A percentile compares a stretch with the other conserved stretches of the same genome.
Conservation (phyloP, 2,329 filamentous ascomycete genomes). For the Hymenoscyphus albidus region DNA sequence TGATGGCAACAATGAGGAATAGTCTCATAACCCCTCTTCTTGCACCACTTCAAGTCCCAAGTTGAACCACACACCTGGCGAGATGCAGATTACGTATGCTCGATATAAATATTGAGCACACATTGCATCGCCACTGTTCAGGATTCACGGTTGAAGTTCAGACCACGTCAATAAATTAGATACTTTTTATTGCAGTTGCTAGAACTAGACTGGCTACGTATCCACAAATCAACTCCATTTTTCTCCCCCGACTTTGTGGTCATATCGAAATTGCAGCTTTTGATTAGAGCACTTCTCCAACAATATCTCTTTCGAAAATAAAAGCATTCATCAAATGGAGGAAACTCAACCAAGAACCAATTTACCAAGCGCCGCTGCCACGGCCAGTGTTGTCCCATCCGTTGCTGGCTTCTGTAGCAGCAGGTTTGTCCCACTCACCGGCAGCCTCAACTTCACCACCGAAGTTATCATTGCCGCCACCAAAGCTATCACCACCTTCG, state of each 20-base stretch:
- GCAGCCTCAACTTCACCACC: not conserved
- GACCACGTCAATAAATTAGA: not conserved
- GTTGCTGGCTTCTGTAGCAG: not conserved
- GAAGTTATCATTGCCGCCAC: slow-evolving; percentile 6
- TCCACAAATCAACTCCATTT: not conserved
- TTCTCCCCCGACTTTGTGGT: not conserved
- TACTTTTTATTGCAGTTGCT: not conserved
- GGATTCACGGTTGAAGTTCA: too few relatives aligned
- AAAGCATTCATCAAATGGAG: slow-evolving; percentile 2
- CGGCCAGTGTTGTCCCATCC: not conserved
- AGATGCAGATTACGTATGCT: too few relatives aligned
- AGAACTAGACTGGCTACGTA: not conserved
- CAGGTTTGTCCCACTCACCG: slow-evolving; percentile 4
- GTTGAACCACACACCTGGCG: too few relatives aligned
- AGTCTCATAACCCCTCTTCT: too few relatives aligned
- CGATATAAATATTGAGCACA: too few relatives aligned
- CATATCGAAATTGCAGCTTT: slow-evolving; percentile 1
- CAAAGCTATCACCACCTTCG: slow-evolving; percentile 11
- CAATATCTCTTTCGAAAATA: not conserved
- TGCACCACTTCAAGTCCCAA: too few relatives aligned
- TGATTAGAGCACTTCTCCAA: not conserved
- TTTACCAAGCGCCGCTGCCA: not conserved
- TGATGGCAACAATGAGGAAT: too few relatives aligned
- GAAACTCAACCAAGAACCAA: not conserved
- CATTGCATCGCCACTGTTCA: too few relatives aligned